Evolutionary conservation across 768 basidiomycete genomes (phyloP).

Genomic region (Phaeotremella fagi): DNA sequence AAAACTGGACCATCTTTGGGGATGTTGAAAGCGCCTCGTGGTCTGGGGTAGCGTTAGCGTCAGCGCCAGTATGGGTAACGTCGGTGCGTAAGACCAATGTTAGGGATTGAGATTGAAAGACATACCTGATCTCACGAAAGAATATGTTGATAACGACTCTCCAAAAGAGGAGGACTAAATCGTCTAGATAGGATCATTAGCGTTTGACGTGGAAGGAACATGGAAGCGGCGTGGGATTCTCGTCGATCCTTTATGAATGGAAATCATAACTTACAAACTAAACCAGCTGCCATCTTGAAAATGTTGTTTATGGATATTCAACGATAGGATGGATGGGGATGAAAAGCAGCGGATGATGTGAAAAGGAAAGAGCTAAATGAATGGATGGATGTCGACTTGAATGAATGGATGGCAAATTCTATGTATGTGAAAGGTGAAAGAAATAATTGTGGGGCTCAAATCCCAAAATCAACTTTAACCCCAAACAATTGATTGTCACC

Average conservation of each 20-base stretch:
- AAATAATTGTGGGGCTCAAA: no score
- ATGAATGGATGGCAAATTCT: no score
- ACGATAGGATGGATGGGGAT: no score
- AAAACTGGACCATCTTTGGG: constrained; percentile 85
- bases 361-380: no score
- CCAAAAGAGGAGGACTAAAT: constrained; percentile 79
- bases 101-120: background rate
- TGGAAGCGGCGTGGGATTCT: constrained; percentile 14
- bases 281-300: no score
- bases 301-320: no score
- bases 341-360: no score
- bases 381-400: no score
- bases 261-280: constrained; percentile 13
- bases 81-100: background rate
- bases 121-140: constrained; percentile 76
- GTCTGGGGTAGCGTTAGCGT: constrained; percentile 49
- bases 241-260: background rate
- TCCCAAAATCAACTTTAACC: no score
- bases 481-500: no score
- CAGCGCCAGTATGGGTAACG: background rate
- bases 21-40: constrained; percentile 90
- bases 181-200: constrained; percentile 54
- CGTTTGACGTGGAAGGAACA: background rate
- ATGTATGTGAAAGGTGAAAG: no score
- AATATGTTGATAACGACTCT: constrained; percentile 79